These are phyloP conservation scores for Astrothelium macrocarpum DNA, from an alignment of 495 filamentous ascomycete genomes.

Conservation along the genomic window DNA sequence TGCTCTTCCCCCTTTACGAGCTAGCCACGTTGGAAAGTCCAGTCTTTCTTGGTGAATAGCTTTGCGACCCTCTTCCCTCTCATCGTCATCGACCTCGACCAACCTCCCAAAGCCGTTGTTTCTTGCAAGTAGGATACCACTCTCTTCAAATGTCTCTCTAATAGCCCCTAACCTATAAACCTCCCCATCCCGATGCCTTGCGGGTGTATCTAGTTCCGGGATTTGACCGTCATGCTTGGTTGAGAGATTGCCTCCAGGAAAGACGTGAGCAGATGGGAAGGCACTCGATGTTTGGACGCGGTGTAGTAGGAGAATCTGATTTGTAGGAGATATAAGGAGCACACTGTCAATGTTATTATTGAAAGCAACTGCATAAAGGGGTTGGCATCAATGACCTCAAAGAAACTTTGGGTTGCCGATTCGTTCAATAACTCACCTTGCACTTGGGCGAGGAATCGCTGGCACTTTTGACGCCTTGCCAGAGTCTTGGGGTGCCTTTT, in stretches of 20 bases:
- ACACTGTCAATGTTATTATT: slow-evolving; percentile 44
- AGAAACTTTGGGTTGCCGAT: neutral
- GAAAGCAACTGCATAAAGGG: no score
- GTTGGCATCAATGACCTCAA: neutral
- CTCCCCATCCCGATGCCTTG: slow-evolving; percentile 55
- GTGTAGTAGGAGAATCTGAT: slow-evolving; percentile 80
- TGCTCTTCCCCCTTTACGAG: slow-evolving; percentile 46
- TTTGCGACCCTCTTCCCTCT: slow-evolving; percentile 56
- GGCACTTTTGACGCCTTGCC: slow-evolving; percentile 7
- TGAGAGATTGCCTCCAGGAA: slow-evolving; percentile 85
- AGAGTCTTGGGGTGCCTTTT: neutral
- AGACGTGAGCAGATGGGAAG: slow-evolving; percentile 89
- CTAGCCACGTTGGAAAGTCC: slow-evolving; percentile 59
- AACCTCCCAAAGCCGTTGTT: slow-evolving; percentile 35
- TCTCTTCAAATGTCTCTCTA: slow-evolving; percentile 90
- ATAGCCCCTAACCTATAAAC: slow-evolving; percentile 72
- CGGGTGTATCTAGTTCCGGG: slow-evolving; percentile 35
- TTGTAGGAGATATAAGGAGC: slow-evolving; percentile 72
- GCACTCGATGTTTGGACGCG: slow-evolving; percentile 71
- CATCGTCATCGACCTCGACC: slow-evolving; percentile 47
- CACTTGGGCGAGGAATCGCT: slow-evolving; percentile 17
- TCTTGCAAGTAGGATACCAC: slow-evolving; percentile 73
- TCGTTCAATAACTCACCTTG: neutral
- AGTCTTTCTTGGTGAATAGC: slow-evolving; percentile 53
- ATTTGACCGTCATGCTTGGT: slow-evolving; percentile 56